A percentile compares a stretch with the other conserved stretches of the same genome.
Conservation (phyloP, 2,329 filamentous ascomycete species). For the Emmonsiellopsis sp. region DNA sequence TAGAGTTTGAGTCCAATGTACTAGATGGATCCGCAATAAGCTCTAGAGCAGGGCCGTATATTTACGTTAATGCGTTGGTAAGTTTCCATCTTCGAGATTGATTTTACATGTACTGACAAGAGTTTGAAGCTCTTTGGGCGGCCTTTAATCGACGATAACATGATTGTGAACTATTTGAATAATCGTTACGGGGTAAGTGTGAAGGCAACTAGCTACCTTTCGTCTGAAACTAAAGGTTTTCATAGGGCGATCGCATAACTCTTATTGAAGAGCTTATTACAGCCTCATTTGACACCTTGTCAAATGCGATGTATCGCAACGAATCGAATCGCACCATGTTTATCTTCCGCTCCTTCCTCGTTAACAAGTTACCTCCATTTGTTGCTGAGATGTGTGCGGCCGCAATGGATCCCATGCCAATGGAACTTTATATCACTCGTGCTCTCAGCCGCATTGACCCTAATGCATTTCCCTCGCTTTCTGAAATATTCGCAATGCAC, state of each 20-base stretch:
- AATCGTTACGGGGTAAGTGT: conserved; percentile 66
- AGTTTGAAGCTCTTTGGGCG: conserved; percentile 60
- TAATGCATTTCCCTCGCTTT: conserved; percentile 54
- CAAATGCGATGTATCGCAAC: conserved; percentile 70
- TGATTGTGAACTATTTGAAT: conserved; percentile 69
- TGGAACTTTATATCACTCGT: conserved; percentile 57
- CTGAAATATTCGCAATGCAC: conserved; percentile 54
- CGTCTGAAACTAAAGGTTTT: conserved; percentile 4
- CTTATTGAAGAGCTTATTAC: conserved; percentile 75
- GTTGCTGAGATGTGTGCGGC: conserved; percentile 48
- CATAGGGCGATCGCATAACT: conserved; percentile 63
- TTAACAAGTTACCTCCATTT: conserved; percentile 59
- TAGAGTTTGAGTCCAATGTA: conserved; percentile 46
- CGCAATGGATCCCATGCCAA: conserved; percentile 49
- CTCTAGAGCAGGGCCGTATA: conserved; percentile 71
- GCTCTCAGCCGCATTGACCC: conserved; percentile 55
- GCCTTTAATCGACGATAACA: conserved; percentile 71
- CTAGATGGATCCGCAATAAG: conserved; percentile 62
- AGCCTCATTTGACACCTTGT: conserved; percentile 80
- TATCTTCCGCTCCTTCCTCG: conserved; percentile 74
- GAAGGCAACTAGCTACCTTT: neutral
- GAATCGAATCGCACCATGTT: conserved; percentile 54
- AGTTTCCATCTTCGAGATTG: conserved; percentile 17
- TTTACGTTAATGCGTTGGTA: conserved; percentile 76
- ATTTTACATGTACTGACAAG: neutral